phyloP scores from a whole-genome alignment of 2,329 filamentous ascomycete species.

The Pseudofabraea citricarpa region DNA sequence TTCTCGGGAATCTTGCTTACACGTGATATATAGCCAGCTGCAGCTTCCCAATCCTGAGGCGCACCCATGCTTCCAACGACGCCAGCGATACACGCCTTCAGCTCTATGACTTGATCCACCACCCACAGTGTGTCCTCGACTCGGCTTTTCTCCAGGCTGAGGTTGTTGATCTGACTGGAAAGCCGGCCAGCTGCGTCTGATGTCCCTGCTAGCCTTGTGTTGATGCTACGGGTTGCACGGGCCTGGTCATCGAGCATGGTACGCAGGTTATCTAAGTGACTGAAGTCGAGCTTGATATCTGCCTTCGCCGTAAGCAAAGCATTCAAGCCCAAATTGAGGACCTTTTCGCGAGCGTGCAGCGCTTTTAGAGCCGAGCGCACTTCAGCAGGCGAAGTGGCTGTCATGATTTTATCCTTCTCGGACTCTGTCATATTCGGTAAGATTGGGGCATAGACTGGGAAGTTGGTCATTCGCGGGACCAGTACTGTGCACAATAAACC shows the following conservation, averaged over 20 bases:
- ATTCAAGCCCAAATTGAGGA: conserved; percentile 70
- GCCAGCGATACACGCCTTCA: conserved; percentile 93
- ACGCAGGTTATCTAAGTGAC: conserved; percentile 84
- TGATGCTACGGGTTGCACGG: conserved; percentile 75
- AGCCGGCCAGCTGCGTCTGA: conserved; percentile 81
- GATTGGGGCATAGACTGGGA: too few species aligned
- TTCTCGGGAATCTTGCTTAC: conserved; percentile 75
- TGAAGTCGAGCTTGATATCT: conserved; percentile 80
- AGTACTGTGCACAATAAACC: too few species aligned
- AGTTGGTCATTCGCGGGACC: too few species aligned
- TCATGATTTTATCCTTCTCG: too few species aligned
- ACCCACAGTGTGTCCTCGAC: conserved; percentile 88
- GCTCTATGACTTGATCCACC: conserved; percentile 92
- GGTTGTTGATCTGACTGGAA: conserved; percentile 76
- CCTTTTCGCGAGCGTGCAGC: conserved; percentile 71
- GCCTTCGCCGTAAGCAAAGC: conserved; percentile 76
- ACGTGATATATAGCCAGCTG: conserved; percentile 81
- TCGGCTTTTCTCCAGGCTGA: conserved; percentile 86
- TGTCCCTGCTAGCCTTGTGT: conserved; percentile 84
- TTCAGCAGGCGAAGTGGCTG: conserved; percentile 70
- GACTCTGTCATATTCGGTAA: too few species aligned
- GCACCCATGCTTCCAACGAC: conserved; percentile 96
- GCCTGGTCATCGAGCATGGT: conserved; percentile 85
- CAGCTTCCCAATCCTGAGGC: conserved; percentile 97
- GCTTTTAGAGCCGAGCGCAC: conserved; percentile 72